phyloP scores from a whole-genome alignment of 805 yeast genomes.

The Kuraishia piskuri region DNA sequence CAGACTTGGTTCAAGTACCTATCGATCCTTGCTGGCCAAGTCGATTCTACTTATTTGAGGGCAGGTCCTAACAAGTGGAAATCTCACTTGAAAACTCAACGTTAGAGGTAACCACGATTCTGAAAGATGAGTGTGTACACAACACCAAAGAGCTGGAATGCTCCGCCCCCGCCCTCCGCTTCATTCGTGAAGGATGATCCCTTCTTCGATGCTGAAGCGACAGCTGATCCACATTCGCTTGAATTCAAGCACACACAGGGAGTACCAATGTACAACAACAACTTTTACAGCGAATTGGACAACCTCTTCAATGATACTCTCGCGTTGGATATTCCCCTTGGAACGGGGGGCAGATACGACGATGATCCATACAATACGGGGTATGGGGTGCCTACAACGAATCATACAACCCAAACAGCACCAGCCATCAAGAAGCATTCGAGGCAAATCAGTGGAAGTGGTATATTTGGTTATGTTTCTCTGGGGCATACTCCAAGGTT shows the following conservation, averaged over 20 bases:
- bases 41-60: background rate
- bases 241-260: slow-evolving; percentile 36
- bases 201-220: slow-evolving; percentile 22
- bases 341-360: background rate
- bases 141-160: slow-evolving; percentile 12
- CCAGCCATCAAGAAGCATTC: slow-evolving; percentile 30
- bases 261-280: slow-evolving; percentile 42
- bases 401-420: slow-evolving; percentile 7
- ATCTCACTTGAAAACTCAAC: too few species aligned
- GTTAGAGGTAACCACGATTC: too few species aligned
- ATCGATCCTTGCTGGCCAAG: background rate
- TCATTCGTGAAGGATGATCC: slow-evolving; percentile 8
- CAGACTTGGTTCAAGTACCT: background rate
- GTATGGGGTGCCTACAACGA: slow-evolving; percentile 9
- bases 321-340: slow-evolving; percentile 40
- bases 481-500: slow-evolving; percentile 1
- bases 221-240: slow-evolving; percentile 17
- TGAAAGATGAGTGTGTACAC: slow-evolving; percentile 1
- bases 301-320: slow-evolving; percentile 49
- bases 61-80: background rate
- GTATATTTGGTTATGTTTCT: slow-evolving; percentile 58
- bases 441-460: slow-evolving; percentile 69
- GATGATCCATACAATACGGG: slow-evolving; percentile 2
- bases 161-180: slow-evolving; percentile 13
- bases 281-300: slow-evolving; percentile 45